phyloP scores from a whole-genome alignment of 345 rosid species.

The Moringa oleifera region DNA sequence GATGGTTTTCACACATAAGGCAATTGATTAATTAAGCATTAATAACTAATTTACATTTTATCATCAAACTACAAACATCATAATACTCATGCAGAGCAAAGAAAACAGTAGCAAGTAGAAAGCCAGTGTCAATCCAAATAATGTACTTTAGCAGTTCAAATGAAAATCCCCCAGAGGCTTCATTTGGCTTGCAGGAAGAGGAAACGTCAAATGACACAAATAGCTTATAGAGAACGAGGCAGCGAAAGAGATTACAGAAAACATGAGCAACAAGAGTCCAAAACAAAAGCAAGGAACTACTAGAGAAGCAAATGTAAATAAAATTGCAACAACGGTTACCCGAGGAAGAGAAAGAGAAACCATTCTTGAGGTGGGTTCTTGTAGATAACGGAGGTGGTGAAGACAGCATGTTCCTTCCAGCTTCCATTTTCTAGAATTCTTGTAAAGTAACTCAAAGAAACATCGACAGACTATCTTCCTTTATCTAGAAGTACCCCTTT shows the following conservation, averaged over 20 bases:
- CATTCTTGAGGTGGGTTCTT: conserved; percentile 43
- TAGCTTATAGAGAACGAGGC: background rate
- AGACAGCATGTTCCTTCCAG: conserved; percentile 54
- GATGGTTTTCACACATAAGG: background rate
- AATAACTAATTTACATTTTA: too few relatives aligned
- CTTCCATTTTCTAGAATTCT: conserved; percentile 46
- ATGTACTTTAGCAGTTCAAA: background rate
- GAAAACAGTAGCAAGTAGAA: background rate
- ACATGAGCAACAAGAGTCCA: background rate
- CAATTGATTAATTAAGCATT: background rate
- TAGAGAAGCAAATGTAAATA: background rate
- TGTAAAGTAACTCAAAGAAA: background rate
- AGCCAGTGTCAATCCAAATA: background rate
- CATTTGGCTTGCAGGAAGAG: background rate
- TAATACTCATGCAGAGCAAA: too few relatives aligned
- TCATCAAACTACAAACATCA: background rate
- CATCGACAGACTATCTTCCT: too few relatives aligned
- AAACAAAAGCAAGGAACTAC: background rate
- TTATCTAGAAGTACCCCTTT: background rate
- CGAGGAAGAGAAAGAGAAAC: conserved; percentile 36
- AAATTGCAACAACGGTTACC: conserved; percentile 29
- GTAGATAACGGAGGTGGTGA: conserved; percentile 56
- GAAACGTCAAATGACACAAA: background rate
- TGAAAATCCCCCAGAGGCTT: background rate
- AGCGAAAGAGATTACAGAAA: background rate